Base-by-base conservation (phyloP, 345 rosid species). In the Fremontodendron californicum region DNA sequence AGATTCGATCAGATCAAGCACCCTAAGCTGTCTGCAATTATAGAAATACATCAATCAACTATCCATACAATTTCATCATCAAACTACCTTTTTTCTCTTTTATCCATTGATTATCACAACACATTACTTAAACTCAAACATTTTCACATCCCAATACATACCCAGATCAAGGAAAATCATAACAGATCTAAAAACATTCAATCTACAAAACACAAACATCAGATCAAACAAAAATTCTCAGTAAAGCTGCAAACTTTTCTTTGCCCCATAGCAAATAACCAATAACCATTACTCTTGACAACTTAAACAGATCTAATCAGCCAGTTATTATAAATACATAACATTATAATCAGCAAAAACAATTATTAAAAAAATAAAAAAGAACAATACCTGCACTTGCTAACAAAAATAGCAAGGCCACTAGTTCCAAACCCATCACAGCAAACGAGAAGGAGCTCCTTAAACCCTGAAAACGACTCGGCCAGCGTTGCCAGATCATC, bases 391-490 rank as follows among this genome's bases (percentile, higher is more conserved):
- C 94, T 92, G 96, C 97, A 94, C 81, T 84, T 84, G 82, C 86
- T 85, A 31, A 93, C 94, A 68, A 94, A 84, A 55, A 85, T 18
- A 60, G 94, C 90, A 3, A 94, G 88, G 45, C 98, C 94, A 75
- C 85, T 84, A 33, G 98, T 94, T 25, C 97, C 94, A 74, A 94
- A 94, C 35, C 97, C 98, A 58, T 94, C 96, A 63, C 98, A 94
- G 81, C 98, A 91, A 40, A 92, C 84, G 57, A 94, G 91, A 31
- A 78, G 79, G 18, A 94, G 92, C 77, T 89, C 96, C 77, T 87
- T 91, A 64, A 94, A 94, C 23, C 82, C 89, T 57, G 58, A 77
- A 75, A 94, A 92, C 35, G 91, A 88, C 73, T 80, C 85, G 2
- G 92, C 88, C 0, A 91, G 85, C 74, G 86, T 86, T 33, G 79